phyloP scores from a whole-genome alignment of 2,329 filamentous ascomycete genomes.

The Venturia nashicola region DNA sequence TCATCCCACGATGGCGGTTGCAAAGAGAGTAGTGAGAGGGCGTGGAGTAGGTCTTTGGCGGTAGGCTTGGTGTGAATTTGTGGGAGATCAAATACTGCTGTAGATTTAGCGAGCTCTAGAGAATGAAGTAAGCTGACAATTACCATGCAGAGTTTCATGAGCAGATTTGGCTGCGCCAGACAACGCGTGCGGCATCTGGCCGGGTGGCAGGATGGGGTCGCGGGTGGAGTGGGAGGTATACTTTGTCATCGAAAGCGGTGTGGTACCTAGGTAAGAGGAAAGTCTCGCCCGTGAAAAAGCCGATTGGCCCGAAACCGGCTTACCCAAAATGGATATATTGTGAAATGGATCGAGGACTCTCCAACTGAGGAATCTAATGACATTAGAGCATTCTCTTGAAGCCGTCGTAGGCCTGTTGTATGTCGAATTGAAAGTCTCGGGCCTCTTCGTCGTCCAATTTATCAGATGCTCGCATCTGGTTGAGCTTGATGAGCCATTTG shows the following conservation, averaged over 20 bases:
- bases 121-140: not conserved
- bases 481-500: constrained; percentile 92
- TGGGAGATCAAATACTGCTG: constrained; percentile 61
- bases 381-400: constrained; percentile 47
- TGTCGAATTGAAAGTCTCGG: constrained; percentile 81
- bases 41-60: constrained; percentile 48
- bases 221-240: not conserved
- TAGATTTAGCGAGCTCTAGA: not conserved
- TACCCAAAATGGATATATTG: not conserved
- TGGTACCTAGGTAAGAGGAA: not conserved
- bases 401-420: constrained; percentile 85
- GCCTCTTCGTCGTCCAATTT: constrained; percentile 80
- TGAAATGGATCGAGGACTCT: not conserved
- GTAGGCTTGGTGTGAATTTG: constrained; percentile 68
- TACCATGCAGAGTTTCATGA: not conserved
- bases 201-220: not conserved
- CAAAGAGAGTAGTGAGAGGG: constrained; percentile 54
- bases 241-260: not conserved
- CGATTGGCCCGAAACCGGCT: not conserved
- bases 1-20: constrained; percentile 57
- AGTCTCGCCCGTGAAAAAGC: not conserved
- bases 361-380: too few species aligned
- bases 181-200: constrained; percentile 7
- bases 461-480: constrained; percentile 94
- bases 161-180: not conserved